These are phyloP conservation scores for Radiomyces spectabilis DNA, from an alignment of 192 early-diverging fungal genomes.

Conservation along the genomic window DNA sequence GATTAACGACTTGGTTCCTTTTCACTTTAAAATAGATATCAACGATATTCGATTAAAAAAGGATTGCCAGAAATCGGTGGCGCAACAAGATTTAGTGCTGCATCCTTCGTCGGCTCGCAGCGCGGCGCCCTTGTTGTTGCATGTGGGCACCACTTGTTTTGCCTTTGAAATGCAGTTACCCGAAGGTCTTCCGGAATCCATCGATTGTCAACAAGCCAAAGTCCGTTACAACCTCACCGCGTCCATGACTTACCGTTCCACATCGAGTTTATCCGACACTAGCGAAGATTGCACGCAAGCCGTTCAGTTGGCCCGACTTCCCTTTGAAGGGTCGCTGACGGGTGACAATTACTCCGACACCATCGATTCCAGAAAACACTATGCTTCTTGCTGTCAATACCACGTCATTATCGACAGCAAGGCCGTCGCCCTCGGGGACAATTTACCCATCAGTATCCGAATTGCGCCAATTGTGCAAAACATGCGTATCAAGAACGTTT, in stretches of 20 bases:
- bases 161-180: slow-evolving; percentile 16
- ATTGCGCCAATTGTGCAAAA: neutral
- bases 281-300: neutral
- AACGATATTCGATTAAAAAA: too few relatives aligned
- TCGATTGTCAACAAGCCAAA: neutral
- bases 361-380: slow-evolving; percentile 1
- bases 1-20: too few relatives aligned
- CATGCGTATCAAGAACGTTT: slow-evolving; percentile 2
- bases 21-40: too few relatives aligned
- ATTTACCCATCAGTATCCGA: neutral
- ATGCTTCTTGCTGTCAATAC: slow-evolving; percentile 6
- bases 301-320: slow-evolving; percentile 1
- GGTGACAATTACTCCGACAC: neutral
- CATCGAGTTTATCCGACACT: neutral
- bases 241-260: neutral
- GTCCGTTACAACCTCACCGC: slow-evolving; percentile 1
- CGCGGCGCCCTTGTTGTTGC: neutral
- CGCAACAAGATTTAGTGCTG: slow-evolving; percentile 1
- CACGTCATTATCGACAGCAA: slow-evolving; percentile 1
- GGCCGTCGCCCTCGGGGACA: neutral
- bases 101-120: neutral
- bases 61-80: too few relatives aligned
- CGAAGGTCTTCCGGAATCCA: slow-evolving; percentile 2
- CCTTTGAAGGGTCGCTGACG: neutral
- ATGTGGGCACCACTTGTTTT: neutral